Base-by-base conservation (phyloP, 352 stramenopile species). In the Globisporangium polare region DNA sequence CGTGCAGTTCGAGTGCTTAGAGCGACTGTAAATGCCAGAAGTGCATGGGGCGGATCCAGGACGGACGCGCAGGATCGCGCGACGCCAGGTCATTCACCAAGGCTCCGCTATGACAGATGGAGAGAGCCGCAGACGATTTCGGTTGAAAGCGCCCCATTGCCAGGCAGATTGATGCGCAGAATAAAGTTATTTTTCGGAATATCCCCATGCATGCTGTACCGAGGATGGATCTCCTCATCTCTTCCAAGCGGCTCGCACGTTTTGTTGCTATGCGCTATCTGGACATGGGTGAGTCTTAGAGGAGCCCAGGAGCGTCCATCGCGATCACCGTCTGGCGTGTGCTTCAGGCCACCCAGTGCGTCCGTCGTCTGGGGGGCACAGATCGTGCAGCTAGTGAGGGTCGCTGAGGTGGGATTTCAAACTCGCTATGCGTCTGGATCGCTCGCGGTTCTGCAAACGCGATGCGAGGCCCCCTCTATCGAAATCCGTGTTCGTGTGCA, bases 1-100 rank as follows among this genome's bases (percentile, higher is more conserved):
- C 59, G 85, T 96, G 59, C 86, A 96, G 69, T 94, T 96, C 55
- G 88, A 96, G 65, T 95, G 86, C 66, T 74, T 96, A 17, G 88
- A 96, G 63, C 74, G 73, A 53, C 79, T 94, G 66, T 90, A 87
- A 76, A 27, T 37, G 42, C 10, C 20, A 22, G n/a, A 33, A 33
- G 26, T 22, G 49, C 10, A 49, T 1, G 17, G n/a, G 20, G 20
- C 33, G 20, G 29, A 51, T 49, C 49, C 29, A 13, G 9, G 22
- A 54, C 20, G 17, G 22, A 46, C 46, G 33, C 24, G 24, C 33
- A 33, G 22, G 53, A 49, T 37, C n/a, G 26, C n/a, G 2, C 15
- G n/a, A 17, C 26, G n/a, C 49, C 17, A 41, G 18, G 5, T 54
- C 49, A 54, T 18, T 10, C 18, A 12, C 15, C 15, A 13, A 39